These are phyloP conservation scores for Xylaria sp. DNA, from an alignment of 2,329 filamentous ascomycete genomes.

Conservation along the genomic window DNA sequence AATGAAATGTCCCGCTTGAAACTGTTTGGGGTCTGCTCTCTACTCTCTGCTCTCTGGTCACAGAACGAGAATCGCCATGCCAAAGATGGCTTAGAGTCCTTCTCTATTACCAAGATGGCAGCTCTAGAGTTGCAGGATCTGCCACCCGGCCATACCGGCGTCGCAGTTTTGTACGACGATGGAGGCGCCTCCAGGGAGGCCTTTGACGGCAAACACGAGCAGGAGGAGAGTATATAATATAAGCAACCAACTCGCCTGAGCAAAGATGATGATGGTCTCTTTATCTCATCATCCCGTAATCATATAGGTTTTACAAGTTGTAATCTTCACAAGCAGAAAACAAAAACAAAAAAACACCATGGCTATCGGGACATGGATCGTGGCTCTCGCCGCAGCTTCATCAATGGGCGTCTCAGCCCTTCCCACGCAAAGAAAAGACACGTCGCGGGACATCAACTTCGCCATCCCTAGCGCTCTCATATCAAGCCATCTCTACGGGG, in stretches of 20 bases:
- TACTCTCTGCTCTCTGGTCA: conserved; percentile 7
- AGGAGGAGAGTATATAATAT: conserved; percentile 2
- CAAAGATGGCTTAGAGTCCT: conserved; percentile 14
- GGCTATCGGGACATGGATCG: background rate
- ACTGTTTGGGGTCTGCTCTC: background rate
- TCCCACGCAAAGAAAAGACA: background rate
- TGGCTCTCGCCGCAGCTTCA: conserved; percentile 9
- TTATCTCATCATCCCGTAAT: background rate
- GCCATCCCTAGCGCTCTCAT: conserved; percentile 30
- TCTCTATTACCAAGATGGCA: background rate
- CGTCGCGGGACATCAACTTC: conserved; percentile 18
- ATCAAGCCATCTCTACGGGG: conserved; percentile 32
- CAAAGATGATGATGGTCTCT: background rate
- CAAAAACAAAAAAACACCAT: background rate
- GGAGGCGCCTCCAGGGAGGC: background rate
- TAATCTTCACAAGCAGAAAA: background rate
- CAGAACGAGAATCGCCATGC: conserved; percentile 13
- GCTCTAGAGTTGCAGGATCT: background rate
- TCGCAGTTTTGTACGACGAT: too few species aligned
- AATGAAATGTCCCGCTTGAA: background rate
- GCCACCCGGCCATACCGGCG: background rate
- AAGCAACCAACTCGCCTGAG: background rate
- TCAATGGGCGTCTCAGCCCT: conserved; percentile 10
- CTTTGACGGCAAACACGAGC: background rate
- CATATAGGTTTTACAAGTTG: too few species aligned